Percentiles rank a stretch among this genome's conserved stretches.
Conservation (phyloP, 2,329 filamentous ascomycete species). For the Cladobotryum protrusum region DNA sequence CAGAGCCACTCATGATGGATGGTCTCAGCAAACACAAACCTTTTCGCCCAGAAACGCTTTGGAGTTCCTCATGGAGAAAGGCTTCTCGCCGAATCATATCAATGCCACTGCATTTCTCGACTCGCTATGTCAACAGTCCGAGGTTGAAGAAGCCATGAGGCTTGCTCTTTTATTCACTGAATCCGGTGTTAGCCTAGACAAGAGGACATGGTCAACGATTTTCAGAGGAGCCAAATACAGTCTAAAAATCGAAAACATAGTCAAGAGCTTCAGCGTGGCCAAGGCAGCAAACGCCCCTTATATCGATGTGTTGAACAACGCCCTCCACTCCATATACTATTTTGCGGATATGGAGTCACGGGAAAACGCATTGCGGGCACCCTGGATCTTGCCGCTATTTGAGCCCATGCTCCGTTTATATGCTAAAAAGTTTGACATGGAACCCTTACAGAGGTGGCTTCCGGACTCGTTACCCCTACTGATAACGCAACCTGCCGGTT, state of each 20-base stretch:
- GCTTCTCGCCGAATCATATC: slow-evolving; percentile 56
- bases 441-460: slow-evolving; percentile 37
- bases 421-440: slow-evolving; percentile 40
- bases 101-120: slow-evolving; percentile 63
- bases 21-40: slow-evolving; percentile 12
- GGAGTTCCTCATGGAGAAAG: slow-evolving; percentile 47
- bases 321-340: slow-evolving; percentile 44
- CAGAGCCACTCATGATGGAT: slow-evolving; percentile 16
- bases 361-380: slow-evolving; percentile 21
- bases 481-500: slow-evolving; percentile 17
- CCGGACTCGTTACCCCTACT: slow-evolving; percentile 30
- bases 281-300: slow-evolving; percentile 43
- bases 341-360: slow-evolving; percentile 36
- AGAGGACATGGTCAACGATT: slow-evolving; percentile 61
- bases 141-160: slow-evolving; percentile 30
- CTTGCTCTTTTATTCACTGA: slow-evolving; percentile 29
- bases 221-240: slow-evolving; percentile 62
- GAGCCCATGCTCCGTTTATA: slow-evolving; percentile 44
- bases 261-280: slow-evolving; percentile 29
- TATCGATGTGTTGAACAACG: slow-evolving; percentile 30
- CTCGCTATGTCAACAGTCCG: slow-evolving; percentile 55
- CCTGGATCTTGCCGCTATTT: slow-evolving; percentile 35
- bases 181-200: slow-evolving; percentile 54
- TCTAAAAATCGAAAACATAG: slow-evolving; percentile 48
- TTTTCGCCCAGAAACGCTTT: slow-evolving; percentile 28